Evolutionary conservation across 1,139 yeast genomes (phyloP), one percentile per base, ranked within the genome.

Genomic region (Yamadazyma atlantica): DNA sequence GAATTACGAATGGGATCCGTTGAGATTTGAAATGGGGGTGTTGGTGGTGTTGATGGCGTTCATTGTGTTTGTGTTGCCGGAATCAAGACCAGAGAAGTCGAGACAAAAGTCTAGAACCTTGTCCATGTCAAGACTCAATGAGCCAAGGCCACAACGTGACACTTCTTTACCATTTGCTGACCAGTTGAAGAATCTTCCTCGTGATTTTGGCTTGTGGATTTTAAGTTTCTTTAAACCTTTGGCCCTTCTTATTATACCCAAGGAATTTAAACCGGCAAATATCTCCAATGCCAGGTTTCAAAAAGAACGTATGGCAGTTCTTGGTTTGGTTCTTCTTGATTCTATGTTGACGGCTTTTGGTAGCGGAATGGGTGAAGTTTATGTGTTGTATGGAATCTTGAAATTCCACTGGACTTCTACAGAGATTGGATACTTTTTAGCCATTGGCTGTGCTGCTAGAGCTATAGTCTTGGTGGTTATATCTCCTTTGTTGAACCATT

Each of bases 331-430:
- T 0, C 17, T 59, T 1, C 35, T 41, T 22, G 85, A 81, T 43
- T 59, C 77, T 9, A 37, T 75, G 12, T 42, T 73, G 32, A 51
- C 64, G 19, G 51, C 68, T 9, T 46, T 69, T 27, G 59, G 67
- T 3, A 38, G 60, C 7, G 66, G 74, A 1, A 38, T 69, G 12
- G 71, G 73, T 73, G 19, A 48, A 73, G 43, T 57, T 6, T 34
- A 48, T 15, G 55, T 82, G 3, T 59, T 86, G 25, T 85, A 78
- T 50, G 76, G 83, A 1, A 75, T 82, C 25, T 76, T 69, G 50
- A 55, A 53, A 32, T 85, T 79, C 55, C 51, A 70, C 12, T 83
- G 92, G 86, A 63, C 65, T 3, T 69, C 86, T 11, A 71, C 67
- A 4, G 74, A 73, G 29, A 58, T 82, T 25, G 87, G 90, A 4